Evolutionary conservation across 208 protist species (phyloP).

Genomic region (Giardia duodenalis): DNA sequence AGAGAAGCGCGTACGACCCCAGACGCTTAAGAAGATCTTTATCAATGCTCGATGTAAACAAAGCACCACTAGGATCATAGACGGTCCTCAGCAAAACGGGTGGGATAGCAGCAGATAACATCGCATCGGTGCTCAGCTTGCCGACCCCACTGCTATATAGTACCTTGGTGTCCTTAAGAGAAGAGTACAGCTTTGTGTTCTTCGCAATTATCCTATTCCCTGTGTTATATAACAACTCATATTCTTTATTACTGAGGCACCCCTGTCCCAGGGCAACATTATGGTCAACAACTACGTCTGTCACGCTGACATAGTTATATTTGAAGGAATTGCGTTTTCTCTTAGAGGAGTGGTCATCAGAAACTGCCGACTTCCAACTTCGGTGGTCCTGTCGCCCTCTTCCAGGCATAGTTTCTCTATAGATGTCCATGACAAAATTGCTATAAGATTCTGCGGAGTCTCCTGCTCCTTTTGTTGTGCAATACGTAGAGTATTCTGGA

Average conservation of each 20-base stretch:
- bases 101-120: neutral
- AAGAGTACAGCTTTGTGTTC: neutral
- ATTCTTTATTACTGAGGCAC: neutral
- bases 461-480: too few species aligned
- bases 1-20: neutral
- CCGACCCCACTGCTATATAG: neutral
- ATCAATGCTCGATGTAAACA: neutral
- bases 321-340: too few species aligned
- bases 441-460: too few species aligned
- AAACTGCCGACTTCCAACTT: too few species aligned
- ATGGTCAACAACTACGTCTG: neutral
- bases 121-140: neutral
- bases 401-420: neutral
- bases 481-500: neutral
- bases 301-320: neutral
- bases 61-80: neutral
- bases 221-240: neutral
- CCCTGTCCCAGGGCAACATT: neutral
- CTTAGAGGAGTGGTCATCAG: too few species aligned
- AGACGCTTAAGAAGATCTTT: neutral
- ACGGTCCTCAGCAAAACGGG: neutral
- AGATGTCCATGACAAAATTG: neutral
- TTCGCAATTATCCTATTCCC: neutral
- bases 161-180: neutral
- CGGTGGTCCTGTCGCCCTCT: too few species aligned